These are phyloP conservation scores for Chaetomiaceae sp. DNA, from an alignment of 2,329 filamentous ascomycete species.

Conservation along the genomic window DNA sequence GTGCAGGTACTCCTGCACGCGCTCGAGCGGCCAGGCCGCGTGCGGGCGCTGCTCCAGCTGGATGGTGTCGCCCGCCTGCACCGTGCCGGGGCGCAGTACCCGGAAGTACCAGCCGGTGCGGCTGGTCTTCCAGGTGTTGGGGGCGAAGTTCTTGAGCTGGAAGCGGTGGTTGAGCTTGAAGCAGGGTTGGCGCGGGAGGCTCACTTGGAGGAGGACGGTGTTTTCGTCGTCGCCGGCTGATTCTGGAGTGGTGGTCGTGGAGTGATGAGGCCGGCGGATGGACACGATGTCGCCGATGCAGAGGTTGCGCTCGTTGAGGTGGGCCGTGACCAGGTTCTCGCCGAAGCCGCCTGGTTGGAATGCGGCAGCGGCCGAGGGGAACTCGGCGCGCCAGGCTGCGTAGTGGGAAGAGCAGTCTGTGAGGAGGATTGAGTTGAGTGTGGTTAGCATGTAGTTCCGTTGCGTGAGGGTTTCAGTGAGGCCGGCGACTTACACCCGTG, in stretches of 20 bases:
- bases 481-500: conserved; percentile 43
- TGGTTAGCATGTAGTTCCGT: neutral
- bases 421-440: neutral
- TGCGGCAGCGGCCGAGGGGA: conserved; percentile 42
- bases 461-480: neutral
- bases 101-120: conserved; percentile 63
- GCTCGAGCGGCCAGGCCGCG: conserved; percentile 57
- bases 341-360: conserved; percentile 57
- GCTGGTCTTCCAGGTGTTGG: conserved; percentile 47
- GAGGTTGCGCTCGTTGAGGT: conserved; percentile 57
- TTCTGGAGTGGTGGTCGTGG: neutral
- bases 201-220: conserved; percentile 49
- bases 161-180: conserved; percentile 66
- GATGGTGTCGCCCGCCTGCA: conserved; percentile 52
- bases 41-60: conserved; percentile 47
- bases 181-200: conserved; percentile 57
- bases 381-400: conserved; percentile 44
- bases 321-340: conserved; percentile 54
- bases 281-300: conserved; percentile 58
- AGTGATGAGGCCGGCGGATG: too few species aligned
- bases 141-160: conserved; percentile 55
- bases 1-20: conserved; percentile 57
- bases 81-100: conserved; percentile 48
- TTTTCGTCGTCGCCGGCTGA: neutral
- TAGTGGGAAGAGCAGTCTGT: conserved; percentile 57